Percentiles rank a stretch among this genome's conserved stretches.
phyloP scores from a whole-genome alignment of 331 rosid genomes.

The Quercus tomentella region DNA sequence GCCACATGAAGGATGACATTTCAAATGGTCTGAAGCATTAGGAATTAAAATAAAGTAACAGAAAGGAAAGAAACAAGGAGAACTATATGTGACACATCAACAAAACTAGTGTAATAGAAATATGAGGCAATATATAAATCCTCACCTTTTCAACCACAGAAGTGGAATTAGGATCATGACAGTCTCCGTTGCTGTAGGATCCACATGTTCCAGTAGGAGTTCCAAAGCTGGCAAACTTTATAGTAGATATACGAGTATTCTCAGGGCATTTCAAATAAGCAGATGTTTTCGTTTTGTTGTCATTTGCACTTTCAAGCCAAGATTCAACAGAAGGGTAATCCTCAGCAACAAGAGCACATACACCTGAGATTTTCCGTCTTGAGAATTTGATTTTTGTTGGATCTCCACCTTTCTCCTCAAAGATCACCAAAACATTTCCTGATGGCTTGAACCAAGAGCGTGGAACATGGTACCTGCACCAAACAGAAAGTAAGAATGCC shows the following conservation, averaged over 20 bases:
- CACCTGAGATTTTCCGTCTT: constrained; percentile 49
- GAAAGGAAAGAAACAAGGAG: not conserved
- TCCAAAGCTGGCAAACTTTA: constrained; percentile 89
- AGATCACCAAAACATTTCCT: constrained; percentile 78
- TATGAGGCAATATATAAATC: not conserved
- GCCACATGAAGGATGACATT: no score
- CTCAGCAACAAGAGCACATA: constrained; percentile 62
- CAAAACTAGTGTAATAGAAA: not conserved
- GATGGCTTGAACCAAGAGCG: constrained; percentile 94
- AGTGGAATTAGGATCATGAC: constrained; percentile 71
- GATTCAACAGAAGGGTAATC: constrained; percentile 56
- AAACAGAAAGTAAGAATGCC: constrained; percentile 4
- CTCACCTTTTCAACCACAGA: constrained; percentile 65
- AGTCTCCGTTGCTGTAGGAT: constrained; percentile 57
- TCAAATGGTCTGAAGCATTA: no score
- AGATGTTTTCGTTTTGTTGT: constrained; percentile 23
- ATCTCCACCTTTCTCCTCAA: constrained; percentile 93
- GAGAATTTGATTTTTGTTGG: constrained; percentile 57
- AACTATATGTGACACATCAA: not conserved
- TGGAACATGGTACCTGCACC: constrained; percentile 89
- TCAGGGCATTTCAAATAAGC: constrained; percentile 58
- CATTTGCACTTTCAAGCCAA: constrained; percentile 31
- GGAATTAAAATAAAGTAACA: not conserved
- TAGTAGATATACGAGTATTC: constrained; percentile 35
- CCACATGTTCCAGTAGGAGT: constrained; percentile 83